Percentiles rank a stretch among this genome's conserved stretches.
These are phyloP conservation scores for Sisymbrium irio DNA, from an alignment of 345 rosid species.

Conservation along the genomic window DNA sequence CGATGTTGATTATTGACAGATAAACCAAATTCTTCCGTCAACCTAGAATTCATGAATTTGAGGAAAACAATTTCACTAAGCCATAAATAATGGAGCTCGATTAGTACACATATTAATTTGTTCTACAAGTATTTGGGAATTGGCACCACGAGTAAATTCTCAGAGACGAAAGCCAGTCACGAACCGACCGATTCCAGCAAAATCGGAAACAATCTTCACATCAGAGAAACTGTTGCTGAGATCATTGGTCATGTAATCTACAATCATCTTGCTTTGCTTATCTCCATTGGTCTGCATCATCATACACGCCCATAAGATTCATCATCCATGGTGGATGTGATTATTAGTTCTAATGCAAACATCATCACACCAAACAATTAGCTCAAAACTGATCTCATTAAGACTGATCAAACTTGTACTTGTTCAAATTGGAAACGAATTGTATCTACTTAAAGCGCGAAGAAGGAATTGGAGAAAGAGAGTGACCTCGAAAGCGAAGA, in stretches of 20 bases:
- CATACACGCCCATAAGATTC: slow-evolving; percentile 5
- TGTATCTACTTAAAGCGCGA: too few relatives aligned
- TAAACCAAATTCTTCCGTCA: not conserved
- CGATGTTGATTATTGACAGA: not conserved
- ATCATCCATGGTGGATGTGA: slow-evolving; percentile 4
- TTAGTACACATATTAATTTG: not conserved
- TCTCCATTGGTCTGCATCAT: slow-evolving; percentile 75
- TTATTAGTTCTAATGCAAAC: not conserved
- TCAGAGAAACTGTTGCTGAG: slow-evolving; percentile 46
- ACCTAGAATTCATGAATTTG: not conserved
- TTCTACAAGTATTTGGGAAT: not conserved
- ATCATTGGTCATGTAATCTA: slow-evolving; percentile 46
- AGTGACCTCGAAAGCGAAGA: slow-evolving; percentile 78
- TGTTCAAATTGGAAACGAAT: not conserved
- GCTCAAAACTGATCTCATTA: not conserved
- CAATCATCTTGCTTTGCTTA: slow-evolving; percentile 66
- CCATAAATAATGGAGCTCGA: not conserved
- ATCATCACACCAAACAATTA: not conserved
- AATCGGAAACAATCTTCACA: slow-evolving; percentile 57
- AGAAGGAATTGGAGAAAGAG: too few relatives aligned
- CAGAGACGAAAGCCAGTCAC: slow-evolving; percentile 57
- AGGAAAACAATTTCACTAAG: not conserved
- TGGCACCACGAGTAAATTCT: slow-evolving; percentile 16
- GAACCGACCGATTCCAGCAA: slow-evolving; percentile 64
- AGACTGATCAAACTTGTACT: not conserved